phyloP scores from a whole-genome alignment of 2,329 filamentous ascomycete species.

The Exophiala bonariae region DNA sequence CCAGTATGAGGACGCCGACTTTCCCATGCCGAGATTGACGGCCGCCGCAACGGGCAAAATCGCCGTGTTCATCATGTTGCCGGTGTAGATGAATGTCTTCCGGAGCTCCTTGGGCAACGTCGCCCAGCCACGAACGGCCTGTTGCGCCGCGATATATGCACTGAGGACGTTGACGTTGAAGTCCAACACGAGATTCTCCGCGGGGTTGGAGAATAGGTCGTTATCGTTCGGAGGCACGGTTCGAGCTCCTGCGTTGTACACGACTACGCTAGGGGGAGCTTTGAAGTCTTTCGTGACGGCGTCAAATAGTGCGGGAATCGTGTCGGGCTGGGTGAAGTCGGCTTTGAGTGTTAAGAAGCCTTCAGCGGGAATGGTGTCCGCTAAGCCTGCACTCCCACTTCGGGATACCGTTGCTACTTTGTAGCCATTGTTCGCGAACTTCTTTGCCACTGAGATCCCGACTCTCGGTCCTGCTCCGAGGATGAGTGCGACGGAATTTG shows the following conservation, averaged over 20 bases:
- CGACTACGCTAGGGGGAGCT: constrained; percentile 32
- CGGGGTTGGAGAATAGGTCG: constrained; percentile 31
- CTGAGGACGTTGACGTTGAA: constrained; percentile 41
- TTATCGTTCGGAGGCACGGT: background rate
- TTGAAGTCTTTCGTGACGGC: constrained; percentile 36
- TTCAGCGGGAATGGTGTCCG: constrained; percentile 3
- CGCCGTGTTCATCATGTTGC: constrained; percentile 40
- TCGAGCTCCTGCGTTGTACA: constrained; percentile 25
- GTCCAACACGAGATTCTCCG: constrained; percentile 28
- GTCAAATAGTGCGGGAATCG: constrained; percentile 37
- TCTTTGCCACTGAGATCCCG: constrained; percentile 11
- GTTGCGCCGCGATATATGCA: constrained; percentile 41
- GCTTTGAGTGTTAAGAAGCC: constrained; percentile 30
- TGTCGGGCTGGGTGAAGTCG: constrained; percentile 36
- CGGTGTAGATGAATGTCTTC: constrained; percentile 45
- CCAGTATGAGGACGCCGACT: constrained; percentile 40
- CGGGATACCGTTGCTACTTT: constrained; percentile 15
- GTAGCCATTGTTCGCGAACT: constrained; percentile 21
- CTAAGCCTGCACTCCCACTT: background rate
- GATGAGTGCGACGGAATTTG: constrained; percentile 29
- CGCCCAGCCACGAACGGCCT: constrained; percentile 35
- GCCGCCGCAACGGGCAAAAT: constrained; percentile 28
- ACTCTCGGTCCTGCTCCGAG: constrained; percentile 29
- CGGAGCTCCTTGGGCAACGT: constrained; percentile 31
- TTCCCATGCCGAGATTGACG: constrained; percentile 41